Conservation (phyloP, 2,329 filamentous ascomycete genomes). For the Anthostomella pinea region DNA sequence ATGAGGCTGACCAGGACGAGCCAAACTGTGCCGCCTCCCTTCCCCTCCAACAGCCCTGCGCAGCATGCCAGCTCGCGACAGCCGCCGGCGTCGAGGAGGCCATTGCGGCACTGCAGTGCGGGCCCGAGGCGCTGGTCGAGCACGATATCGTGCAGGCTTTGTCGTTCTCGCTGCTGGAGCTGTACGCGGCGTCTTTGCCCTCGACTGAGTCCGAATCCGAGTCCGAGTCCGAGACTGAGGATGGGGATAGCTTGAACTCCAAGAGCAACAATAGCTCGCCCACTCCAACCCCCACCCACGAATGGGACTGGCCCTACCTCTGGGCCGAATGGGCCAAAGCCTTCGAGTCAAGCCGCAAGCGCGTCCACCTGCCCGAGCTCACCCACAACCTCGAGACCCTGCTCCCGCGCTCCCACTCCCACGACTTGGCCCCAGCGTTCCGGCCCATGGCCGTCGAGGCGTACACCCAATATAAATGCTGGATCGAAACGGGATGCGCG, state of each 20-base stretch:
- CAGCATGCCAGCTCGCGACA: constrained; percentile 5
- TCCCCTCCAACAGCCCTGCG: not conserved
- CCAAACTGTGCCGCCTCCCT: not conserved
- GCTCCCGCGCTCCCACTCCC: not conserved
- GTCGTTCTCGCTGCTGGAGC: constrained; percentile 1
- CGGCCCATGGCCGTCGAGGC: constrained; percentile 4
- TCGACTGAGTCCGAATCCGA: no score
- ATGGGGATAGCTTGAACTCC: not conserved
- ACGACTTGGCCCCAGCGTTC: constrained; percentile 1
- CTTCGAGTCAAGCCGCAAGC: constrained; percentile 8
- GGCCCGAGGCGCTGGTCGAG: constrained; percentile 1
- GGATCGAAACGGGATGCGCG: not conserved
- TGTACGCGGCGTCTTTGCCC: no score
- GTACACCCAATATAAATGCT: not conserved
- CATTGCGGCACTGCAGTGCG: constrained; percentile 5
- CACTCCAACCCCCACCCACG: not conserved
- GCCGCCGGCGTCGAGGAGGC: constrained; percentile 5
- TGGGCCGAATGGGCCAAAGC: constrained; percentile 8
- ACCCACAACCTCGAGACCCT: not conserved
- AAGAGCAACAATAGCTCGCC: not conserved
- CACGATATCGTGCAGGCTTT: not conserved
- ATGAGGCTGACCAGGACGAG: not conserved
- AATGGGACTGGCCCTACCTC: constrained; percentile 7
- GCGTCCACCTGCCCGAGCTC: constrained; percentile 1
- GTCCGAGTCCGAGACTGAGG: no score